phyloP scores from a whole-genome alignment of 2,329 filamentous ascomycete genomes.

The Fusarium sp. region DNA sequence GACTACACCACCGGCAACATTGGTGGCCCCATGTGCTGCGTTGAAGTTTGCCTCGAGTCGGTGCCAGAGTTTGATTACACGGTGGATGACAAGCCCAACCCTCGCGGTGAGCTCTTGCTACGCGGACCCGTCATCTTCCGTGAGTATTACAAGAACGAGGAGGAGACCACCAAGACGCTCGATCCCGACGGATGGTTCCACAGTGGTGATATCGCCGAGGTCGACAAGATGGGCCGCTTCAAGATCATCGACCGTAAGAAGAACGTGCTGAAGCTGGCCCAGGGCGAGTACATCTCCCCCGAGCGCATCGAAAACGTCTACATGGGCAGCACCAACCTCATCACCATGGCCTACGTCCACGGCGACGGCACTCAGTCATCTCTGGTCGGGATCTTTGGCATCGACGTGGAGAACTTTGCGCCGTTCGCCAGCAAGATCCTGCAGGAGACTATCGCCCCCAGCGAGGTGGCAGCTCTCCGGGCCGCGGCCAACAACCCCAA shows the following conservation, averaged over 20 bases:
- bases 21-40: conserved; percentile 73
- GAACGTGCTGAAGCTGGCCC: conserved; percentile 98
- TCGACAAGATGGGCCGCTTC: conserved; percentile 89
- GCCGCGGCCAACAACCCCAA: conserved; percentile 74
- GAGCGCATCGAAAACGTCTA: conserved; percentile 98
- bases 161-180: conserved; percentile 85
- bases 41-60: conserved; percentile 84
- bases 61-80: conserved; percentile 96
- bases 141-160: conserved; percentile 90
- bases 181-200: conserved; percentile 96
- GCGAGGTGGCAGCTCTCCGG: conserved; percentile 74
- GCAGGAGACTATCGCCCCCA: conserved; percentile 70
- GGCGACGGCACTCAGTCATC: conserved; percentile 85
- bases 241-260: conserved; percentile 96
- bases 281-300: conserved; percentile 97
- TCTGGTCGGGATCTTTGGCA: conserved; percentile 87
- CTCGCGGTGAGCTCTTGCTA: conserved; percentile 89
- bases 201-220: conserved; percentile 88
- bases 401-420: conserved; percentile 87
- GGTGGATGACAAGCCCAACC: conserved; percentile 85
- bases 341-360: conserved; percentile 88
- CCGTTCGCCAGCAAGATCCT: conserved; percentile 82
- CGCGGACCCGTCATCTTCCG: conserved; percentile 83
- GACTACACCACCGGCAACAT: conserved; percentile 86
- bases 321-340: conserved; percentile 80